These are phyloP conservation scores for Hymenoscyphus salicellus DNA, from an alignment of 2,329 filamentous ascomycete genomes.

Conservation along the genomic window DNA sequence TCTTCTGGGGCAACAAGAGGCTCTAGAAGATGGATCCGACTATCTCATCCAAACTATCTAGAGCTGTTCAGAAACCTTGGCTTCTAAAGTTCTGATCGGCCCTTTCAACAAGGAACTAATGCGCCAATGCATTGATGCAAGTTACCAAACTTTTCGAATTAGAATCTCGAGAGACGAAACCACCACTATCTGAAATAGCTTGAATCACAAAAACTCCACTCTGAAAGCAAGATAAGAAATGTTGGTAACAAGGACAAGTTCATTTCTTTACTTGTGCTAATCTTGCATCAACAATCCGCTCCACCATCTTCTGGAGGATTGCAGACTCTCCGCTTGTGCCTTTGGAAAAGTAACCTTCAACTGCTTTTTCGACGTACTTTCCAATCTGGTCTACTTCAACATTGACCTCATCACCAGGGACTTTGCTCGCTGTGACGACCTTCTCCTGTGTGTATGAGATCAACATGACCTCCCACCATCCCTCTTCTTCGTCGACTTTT, in stretches of 20 bases:
- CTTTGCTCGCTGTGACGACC: slow-evolving; percentile 53
- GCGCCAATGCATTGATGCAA: not conserved
- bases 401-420: slow-evolving; percentile 37
- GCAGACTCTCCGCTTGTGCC: slow-evolving; percentile 51
- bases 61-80: not conserved
- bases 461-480: slow-evolving; percentile 95
- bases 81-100: not conserved
- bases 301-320: slow-evolving; percentile 68
- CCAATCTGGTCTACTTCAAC: slow-evolving; percentile 49
- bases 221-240: not conserved
- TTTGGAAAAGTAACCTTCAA: slow-evolving; percentile 72
- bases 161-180: not conserved
- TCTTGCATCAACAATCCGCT: slow-evolving; percentile 70
- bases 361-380: slow-evolving; percentile 87
- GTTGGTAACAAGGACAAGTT: not conserved
- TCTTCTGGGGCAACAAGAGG: not conserved
- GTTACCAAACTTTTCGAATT: not conserved
- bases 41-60: not conserved
- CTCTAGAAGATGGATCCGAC: not conserved
- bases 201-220: not conserved
- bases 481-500: slow-evolving; percentile 71
- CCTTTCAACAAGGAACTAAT: not conserved
- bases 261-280: slow-evolving; percentile 37
- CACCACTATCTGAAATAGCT: not conserved
- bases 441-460: slow-evolving; percentile 95